A percentile compares a stretch with the other conserved stretches of the same genome.
These are phyloP conservation scores for Oryza meyeriana DNA, from an alignment of 176 grass and related monocot species.

Conservation along the genomic window DNA sequence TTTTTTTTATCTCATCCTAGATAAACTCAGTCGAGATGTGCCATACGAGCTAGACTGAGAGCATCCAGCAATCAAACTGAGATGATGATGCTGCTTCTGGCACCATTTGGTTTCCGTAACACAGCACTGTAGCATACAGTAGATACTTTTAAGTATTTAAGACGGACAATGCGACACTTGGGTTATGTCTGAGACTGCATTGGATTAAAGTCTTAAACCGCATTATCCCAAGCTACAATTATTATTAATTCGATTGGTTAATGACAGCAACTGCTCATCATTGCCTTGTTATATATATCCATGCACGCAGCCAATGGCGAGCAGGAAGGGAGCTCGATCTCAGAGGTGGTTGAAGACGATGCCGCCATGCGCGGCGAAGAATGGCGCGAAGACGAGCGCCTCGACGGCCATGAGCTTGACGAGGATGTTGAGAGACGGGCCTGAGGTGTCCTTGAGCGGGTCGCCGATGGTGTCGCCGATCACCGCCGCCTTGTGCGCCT, in stretches of 20 bases:
- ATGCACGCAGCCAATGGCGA: no score
- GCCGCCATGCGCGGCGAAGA: slow-evolving; percentile 79
- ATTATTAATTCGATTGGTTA: background rate
- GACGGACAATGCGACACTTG: background rate
- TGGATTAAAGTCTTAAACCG: no score
- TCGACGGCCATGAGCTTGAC: slow-evolving; percentile 96
- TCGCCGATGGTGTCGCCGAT: slow-evolving; percentile 85
- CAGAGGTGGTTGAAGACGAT: slow-evolving; percentile 61
- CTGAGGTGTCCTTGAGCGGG: slow-evolving; percentile 92
- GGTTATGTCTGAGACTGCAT: background rate
- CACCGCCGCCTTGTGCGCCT: slow-evolving; percentile 85
- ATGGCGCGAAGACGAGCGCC: slow-evolving; percentile 84
- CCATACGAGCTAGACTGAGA: no score
- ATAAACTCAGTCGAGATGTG: no score
- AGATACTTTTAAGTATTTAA: no score
- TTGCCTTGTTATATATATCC: no score
- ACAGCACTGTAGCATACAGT: no score
- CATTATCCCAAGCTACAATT: background rate
- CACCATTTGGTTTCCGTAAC: no score
- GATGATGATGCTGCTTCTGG: no score
- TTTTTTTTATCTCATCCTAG: no score
- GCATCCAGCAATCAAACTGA: no score
- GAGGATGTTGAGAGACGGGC: slow-evolving; percentile 84
- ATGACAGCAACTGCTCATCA: background rate
- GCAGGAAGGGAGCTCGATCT: background rate